Evolutionary conservation across 202 grass and related monocot genomes (phyloP), one percentile per base, ranked within the genome.

Genomic region (Saccharum hybrid): DNA sequence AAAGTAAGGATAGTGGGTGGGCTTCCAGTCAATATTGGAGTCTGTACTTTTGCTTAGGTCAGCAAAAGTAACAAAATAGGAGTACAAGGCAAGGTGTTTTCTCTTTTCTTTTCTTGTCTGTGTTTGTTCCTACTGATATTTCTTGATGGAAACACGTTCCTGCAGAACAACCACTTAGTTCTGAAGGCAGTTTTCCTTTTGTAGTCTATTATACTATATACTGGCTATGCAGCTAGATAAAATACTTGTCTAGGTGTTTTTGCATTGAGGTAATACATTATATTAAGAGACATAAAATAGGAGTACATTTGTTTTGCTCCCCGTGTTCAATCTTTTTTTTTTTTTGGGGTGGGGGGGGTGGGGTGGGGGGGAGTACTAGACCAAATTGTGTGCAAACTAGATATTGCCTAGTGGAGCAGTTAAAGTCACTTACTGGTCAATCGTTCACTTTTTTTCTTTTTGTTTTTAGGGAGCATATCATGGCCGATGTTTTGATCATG

Each of bases 361-460:
- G 36, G 36, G 36, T 3, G 0, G 36, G 43, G 40, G 21, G 39
- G 13, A 74, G 18, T 19, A 34, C 59, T 7, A 28, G 7, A 57
- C 46, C 54, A 67, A 23, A 63, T 34, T 3, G 28, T 46, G 46
- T 74, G 64, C 2, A 23, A 10, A 31, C 28, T 75, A 33, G 21
- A 10, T 49, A 26, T 57, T 26, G 54, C 33, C 41, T 78, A 45
- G 23, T 72, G 40, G 66, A 77, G 71, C 57, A 21, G 64, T 37
- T 87, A 67, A 67, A 42, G 1, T 42, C 42, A 11, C 1, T 14
- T 42, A 63, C 8, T 26, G 9, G 6, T 38, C 62, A 48, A 59
- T 48, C 41, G 19, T 36, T 46, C n/a, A 41, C 1, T 40, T 43
- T 43, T 43, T n/a, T 41, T 22, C 2, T 42, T 41, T 69, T 22